Evolutionary conservation across 164 flowering plant genomes (phyloP), one percentile per base, ranked within the genome.

Genomic region (Stephania japonica): DNA sequence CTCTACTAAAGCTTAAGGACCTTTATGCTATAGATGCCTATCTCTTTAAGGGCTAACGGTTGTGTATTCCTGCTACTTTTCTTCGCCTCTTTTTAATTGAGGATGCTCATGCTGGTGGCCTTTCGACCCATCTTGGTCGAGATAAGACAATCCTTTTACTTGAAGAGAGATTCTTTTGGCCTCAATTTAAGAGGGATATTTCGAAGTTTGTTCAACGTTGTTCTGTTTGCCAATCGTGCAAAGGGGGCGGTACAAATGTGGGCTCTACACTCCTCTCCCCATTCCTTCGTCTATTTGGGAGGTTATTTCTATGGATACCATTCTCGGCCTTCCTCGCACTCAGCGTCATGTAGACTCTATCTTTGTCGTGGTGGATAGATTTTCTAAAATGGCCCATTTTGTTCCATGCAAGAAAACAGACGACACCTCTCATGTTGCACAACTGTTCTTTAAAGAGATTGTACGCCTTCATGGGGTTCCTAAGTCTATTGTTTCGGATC

Each of bases 371-470:
- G 69, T 65, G 13, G 69, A 64, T 25, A 56, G 56, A 0, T 72
- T 44, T 62, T 64, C 75, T 0, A 64, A 71, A 21, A 71, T 71
- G 73, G 47, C 47, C 47, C 65, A 71, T 56, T 73, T 73, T 66
- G 65, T 67, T 27, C 32, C 76, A 12, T 67, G 71, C 50, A 27
- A 5, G 4, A 73, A 42, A 19, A 61, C 69, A 1, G 23, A 70
- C 65, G 63, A 16, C 72, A 23, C 73, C 49, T 72, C 47, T 43
- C 10, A 43, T 10, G 10, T 43, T 43, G 5, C 47, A 43, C 7
- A 43, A 5, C 10, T 43, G 47, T 43, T 5, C 47, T 43, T 43
- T 10, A 43, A 43, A 10, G 47, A 43, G 47, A 10, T 43, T 10
- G 10, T 43, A 43, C 5, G 10, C 7, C 47, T 43, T 5, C 47